A percentile compares a stretch with the other conserved stretches of the same genome.
These are phyloP conservation scores for Chalaropsis ovoidea DNA, from an alignment of 2,329 filamentous ascomycete genomes.

Conservation along the genomic window DNA sequence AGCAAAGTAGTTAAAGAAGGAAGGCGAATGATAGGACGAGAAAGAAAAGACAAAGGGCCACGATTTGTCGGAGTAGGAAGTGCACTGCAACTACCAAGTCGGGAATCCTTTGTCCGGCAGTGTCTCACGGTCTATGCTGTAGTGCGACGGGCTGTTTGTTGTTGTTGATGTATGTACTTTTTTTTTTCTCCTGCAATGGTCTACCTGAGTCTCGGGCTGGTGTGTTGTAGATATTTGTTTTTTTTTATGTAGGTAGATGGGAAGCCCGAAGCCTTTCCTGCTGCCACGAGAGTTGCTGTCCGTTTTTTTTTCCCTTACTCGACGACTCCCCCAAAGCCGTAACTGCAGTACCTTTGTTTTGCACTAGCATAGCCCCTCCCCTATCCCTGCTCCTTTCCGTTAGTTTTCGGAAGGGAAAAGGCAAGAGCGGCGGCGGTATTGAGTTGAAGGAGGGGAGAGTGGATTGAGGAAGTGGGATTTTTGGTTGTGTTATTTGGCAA, in stretches of 20 bases:
- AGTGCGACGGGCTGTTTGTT: background rate
- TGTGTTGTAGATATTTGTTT: too few relatives aligned
- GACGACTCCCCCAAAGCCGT: background rate
- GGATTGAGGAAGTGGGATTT: background rate
- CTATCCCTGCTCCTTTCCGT: background rate
- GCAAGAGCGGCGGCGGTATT: background rate
- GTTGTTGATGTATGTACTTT: background rate
- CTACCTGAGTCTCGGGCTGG: background rate
- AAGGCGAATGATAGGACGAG: background rate
- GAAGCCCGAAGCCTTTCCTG: too few relatives aligned
- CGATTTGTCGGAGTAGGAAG: background rate
- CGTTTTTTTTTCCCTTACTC: background rate
- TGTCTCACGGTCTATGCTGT: background rate
- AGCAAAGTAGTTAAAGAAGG: background rate
- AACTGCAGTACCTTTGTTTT: background rate
- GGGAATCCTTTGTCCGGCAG: background rate
- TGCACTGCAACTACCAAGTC: conserved; percentile 2
- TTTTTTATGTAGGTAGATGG: background rate
- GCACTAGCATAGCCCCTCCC: background rate
- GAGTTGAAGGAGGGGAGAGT: too few relatives aligned
- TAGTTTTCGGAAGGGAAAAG: background rate
- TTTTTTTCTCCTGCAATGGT: background rate
- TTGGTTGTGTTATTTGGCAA: background rate
- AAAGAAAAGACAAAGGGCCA: background rate
- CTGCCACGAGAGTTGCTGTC: background rate